These are phyloP conservation scores for Botryotinia convoluta DNA, from an alignment of 2,329 filamentous ascomycete species.

Conservation along the genomic window DNA sequence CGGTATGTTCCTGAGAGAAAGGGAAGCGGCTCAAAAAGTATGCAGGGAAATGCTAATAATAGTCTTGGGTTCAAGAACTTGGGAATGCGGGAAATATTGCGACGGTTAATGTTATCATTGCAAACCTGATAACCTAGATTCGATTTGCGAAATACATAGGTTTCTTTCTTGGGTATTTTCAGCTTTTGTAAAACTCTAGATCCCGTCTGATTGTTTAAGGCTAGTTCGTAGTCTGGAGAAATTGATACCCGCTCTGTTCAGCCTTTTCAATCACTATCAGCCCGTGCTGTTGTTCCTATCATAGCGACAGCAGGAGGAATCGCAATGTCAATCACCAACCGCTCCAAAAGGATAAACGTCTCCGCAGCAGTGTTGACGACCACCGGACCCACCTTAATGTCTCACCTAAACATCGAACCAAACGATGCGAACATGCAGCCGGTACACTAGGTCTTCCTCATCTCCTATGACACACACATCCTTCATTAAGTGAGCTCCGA, in stretches of 20 bases:
- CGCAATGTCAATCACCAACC: slow-evolving; percentile 19
- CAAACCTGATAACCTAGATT: slow-evolving; percentile 37
- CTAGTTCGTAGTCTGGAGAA: background rate
- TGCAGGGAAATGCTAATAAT: background rate
- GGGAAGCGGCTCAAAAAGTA: background rate
- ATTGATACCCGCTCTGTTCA: background rate
- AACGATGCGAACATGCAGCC: background rate
- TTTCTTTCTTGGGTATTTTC: slow-evolving; percentile 20
- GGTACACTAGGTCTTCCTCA: background rate
- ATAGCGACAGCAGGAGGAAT: slow-evolving; percentile 17
- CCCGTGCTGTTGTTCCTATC: slow-evolving; percentile 6
- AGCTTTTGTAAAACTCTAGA: background rate
- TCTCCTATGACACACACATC: background rate
- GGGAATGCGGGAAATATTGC: slow-evolving; percentile 47
- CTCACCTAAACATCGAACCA: slow-evolving; percentile 20
- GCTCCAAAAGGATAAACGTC: slow-evolving; percentile 21
- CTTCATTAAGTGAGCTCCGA: background rate
- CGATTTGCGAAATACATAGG: too few relatives aligned
- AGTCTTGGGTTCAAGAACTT: slow-evolving; percentile 41
- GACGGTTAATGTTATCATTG: slow-evolving; percentile 48
- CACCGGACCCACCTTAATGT: slow-evolving; percentile 20
- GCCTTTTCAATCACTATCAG: background rate
- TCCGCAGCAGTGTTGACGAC: slow-evolving; percentile 16
- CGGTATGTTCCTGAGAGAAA: slow-evolving; percentile 4
- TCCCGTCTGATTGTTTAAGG: background rate